Conservation (phyloP, 2,329 filamentous ascomycete genomes). For the Penicillium sp. region DNA sequence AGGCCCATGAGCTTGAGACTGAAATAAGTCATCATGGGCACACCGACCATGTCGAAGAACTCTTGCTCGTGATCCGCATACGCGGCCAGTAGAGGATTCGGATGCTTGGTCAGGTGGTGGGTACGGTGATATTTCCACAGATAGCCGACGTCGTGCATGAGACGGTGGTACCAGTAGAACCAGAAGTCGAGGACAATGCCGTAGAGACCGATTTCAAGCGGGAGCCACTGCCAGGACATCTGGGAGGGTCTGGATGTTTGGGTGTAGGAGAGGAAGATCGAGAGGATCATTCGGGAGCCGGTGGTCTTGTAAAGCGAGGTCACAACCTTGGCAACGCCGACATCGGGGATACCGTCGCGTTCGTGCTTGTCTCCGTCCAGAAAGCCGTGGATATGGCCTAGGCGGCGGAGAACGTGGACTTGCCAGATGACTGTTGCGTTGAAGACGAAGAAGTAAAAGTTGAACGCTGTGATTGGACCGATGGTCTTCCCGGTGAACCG, state of each 20-base stretch:
- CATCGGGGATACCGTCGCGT: constrained; percentile 45
- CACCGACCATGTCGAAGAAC: constrained; percentile 45
- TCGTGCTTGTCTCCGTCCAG: constrained; percentile 26
- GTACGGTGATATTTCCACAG: constrained; percentile 50
- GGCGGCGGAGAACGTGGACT: constrained; percentile 23
- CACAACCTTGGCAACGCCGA: constrained; percentile 37
- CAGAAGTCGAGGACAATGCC: constrained; percentile 28
- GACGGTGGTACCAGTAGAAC: constrained; percentile 32
- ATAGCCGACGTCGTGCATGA: constrained; percentile 44
- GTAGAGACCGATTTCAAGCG: constrained; percentile 33
- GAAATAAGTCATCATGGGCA: constrained; percentile 43
- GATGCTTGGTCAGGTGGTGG: constrained; percentile 50
- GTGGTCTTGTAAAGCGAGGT: constrained; percentile 37
- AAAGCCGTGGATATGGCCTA: constrained; percentile 24
- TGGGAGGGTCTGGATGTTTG: constrained; percentile 23
- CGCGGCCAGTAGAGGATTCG: constrained; percentile 44
- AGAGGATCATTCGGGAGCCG: constrained; percentile 35
- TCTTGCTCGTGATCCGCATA: constrained; percentile 49
- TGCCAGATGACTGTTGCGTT: constrained; percentile 45
- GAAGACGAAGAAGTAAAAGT: constrained; percentile 44
- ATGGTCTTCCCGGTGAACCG: constrained; percentile 34
- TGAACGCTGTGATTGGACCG: constrained; percentile 33
- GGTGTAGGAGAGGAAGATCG: constrained; percentile 34
- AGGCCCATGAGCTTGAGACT: constrained; percentile 39
- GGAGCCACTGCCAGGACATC: constrained; percentile 37